Evolutionary conservation across 2,329 filamentous ascomycete species (phyloP).

Genomic region (Claviceps sp.): DNA sequence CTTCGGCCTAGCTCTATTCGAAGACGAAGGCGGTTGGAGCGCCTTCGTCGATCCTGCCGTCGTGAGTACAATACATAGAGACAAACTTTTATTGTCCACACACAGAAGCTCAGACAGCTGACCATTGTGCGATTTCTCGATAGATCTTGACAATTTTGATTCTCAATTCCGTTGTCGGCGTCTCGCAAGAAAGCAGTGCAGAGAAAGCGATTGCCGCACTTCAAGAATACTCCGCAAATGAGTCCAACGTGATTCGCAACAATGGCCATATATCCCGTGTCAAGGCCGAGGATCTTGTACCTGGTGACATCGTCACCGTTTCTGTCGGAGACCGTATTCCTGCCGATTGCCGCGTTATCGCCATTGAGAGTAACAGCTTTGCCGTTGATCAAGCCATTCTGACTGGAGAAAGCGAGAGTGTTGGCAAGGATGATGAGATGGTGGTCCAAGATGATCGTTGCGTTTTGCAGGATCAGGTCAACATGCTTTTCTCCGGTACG

Average conservation of each 20-base stretch:
- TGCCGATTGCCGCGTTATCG: conserved; percentile 80
- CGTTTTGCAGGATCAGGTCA: conserved; percentile 93
- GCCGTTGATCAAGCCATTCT: conserved; percentile 92
- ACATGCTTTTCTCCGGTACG: conserved; percentile 97
- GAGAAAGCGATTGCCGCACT: conserved; percentile 97
- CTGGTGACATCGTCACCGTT: conserved; percentile 81
- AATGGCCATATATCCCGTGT: conserved; percentile 62
- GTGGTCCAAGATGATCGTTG: conserved; percentile 65
- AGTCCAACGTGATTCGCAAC: conserved; percentile 84
- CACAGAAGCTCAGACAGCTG: not conserved
- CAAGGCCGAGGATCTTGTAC: conserved; percentile 94
- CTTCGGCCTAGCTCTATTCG: conserved; percentile 84
- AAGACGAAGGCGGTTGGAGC: conserved; percentile 87
- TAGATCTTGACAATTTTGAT: conserved; percentile 94
- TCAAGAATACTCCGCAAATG: conserved; percentile 97
- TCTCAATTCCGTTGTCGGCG: conserved; percentile 91
- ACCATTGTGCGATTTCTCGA: not conserved
- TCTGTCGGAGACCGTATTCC: conserved; percentile 87
- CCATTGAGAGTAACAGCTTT: conserved; percentile 95
- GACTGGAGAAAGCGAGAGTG: conserved; percentile 95
- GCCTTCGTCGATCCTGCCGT: conserved; percentile 94
- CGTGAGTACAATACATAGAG: conserved; percentile 40
- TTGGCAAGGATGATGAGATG: conserved; percentile 62
- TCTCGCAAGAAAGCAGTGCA: conserved; percentile 95
- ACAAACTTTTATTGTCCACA: not conserved